Conservation (phyloP, 768 basidiomycete genomes). For the Sarcomyxa edulis region DNA sequence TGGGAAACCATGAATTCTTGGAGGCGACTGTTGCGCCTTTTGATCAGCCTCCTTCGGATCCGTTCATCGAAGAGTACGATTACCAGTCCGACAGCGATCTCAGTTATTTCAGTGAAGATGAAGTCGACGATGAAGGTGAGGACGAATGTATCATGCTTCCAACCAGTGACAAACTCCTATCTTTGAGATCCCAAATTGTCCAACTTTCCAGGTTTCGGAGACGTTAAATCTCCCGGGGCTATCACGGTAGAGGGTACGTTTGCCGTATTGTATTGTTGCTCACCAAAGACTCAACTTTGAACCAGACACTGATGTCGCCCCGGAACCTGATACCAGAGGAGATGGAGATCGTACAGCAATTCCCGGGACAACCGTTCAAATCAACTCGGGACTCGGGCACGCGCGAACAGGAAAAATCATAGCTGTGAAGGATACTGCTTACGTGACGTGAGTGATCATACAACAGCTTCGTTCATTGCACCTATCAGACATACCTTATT, state of each 20-base stretch:
- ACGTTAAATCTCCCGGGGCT: no score
- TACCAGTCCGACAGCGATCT: slow-evolving; percentile 8
- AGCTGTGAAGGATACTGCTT: neutral
- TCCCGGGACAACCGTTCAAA: neutral
- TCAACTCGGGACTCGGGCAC: neutral
- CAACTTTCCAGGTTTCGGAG: no score
- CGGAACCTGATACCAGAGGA: no score
- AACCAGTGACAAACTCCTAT: no score
- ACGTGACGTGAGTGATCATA: slow-evolving; percentile 6
- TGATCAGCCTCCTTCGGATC: neutral
- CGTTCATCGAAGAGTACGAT: slow-evolving; percentile 1
- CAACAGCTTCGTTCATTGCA: neutral
- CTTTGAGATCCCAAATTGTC: no score
- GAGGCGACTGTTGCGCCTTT: slow-evolving; percentile 2
- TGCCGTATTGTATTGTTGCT: no score
- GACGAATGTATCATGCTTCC: no score
- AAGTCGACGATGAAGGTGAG: neutral
- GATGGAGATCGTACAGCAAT: neutral
- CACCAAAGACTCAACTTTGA: no score
- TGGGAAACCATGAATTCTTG: neutral
- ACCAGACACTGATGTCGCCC: no score
- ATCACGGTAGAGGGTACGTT: neutral
- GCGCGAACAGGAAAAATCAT: slow-evolving; percentile 5
- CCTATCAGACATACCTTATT: neutral
- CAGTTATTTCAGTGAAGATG: slow-evolving; percentile 7